Conservation (phyloP, 495 filamentous ascomycete genomes). For the Xylaria curta region DNA sequence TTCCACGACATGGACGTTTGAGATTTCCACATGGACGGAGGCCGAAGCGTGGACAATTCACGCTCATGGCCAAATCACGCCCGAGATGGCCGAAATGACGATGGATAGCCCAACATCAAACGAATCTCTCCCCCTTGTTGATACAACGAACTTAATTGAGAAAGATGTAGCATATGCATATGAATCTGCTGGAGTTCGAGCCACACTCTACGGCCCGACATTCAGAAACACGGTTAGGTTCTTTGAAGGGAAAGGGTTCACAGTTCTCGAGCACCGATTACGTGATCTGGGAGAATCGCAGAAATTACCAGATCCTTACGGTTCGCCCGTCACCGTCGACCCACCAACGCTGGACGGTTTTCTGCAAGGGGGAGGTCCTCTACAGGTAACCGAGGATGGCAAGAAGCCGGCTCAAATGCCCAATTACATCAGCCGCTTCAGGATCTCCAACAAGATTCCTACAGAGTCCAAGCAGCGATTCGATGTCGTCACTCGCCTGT, state of each 20-base stretch:
- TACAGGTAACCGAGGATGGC: conserved; percentile 20
- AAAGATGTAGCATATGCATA: conserved; percentile 2
- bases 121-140: conserved; percentile 17
- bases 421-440: conserved; percentile 22
- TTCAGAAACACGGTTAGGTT: conserved; percentile 11
- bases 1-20: conserved; percentile 19
- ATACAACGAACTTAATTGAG: conserved; percentile 9
- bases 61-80: conserved; percentile 6
- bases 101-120: conserved; percentile 19
- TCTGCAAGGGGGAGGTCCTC: conserved; percentile 16
- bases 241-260: conserved; percentile 14
- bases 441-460: conserved; percentile 21
- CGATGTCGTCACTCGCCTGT: conserved; percentile 21
- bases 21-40: conserved; percentile 18
- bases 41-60: conserved; percentile 21
- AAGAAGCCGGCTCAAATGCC: conserved; percentile 20
- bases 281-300: conserved; percentile 15
- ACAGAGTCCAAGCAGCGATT: conserved; percentile 12
- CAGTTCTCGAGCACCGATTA: conserved; percentile 14
- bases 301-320: background rate
- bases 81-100: conserved; percentile 15
- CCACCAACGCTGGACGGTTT: conserved; percentile 20
- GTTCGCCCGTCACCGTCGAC: conserved; percentile 20
- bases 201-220: conserved; percentile 17
- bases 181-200: background rate